Percentiles rank a stretch among this genome's conserved stretches.
These are phyloP conservation scores for Taphrina betulina DNA, from an alignment of 1,139 yeast species.

Conservation along the genomic window DNA sequence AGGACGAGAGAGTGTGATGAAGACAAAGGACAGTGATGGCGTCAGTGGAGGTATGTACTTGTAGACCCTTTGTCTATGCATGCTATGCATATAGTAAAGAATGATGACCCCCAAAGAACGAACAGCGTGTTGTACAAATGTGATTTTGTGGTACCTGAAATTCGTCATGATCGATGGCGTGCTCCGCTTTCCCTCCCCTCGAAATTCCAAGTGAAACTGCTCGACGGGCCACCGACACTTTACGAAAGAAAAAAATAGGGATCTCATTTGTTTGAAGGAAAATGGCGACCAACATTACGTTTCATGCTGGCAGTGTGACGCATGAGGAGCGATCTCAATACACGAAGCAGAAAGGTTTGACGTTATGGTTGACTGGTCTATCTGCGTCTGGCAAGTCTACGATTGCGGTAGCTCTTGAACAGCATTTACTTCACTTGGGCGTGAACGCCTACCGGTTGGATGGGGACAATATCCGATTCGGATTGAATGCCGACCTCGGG, in stretches of 20 bases:
- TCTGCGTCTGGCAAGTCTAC: constrained; percentile 93
- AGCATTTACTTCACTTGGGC: constrained; percentile 64
- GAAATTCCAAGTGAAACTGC: no score
- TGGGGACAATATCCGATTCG: constrained; percentile 93
- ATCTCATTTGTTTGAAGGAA: no score
- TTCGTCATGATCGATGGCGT: no score
- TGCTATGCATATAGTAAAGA: no score
- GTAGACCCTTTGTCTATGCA: constrained; percentile 47
- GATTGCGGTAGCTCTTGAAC: constrained; percentile 92
- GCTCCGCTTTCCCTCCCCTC: no score
- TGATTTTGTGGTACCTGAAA: no score
- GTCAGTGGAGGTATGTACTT: constrained; percentile 84
- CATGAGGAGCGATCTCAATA: constrained; percentile 71
- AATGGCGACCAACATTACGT: constrained; percentile 93
- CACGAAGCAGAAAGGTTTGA: constrained; percentile 80
- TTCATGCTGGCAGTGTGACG: constrained; percentile 81
- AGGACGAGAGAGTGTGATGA: constrained; percentile 95
- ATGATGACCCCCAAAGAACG: no score
- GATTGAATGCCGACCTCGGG: constrained; percentile 90
- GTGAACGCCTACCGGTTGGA: constrained; percentile 81
- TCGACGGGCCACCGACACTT: no score
- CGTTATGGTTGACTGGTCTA: constrained; percentile 92
- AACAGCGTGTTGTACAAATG: no score
- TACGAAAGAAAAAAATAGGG: no score
- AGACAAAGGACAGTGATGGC: constrained; percentile 95